Evolutionary conservation across 495 filamentous ascomycete genomes (phyloP), one percentile per base, ranked within the genome.

Genomic region (Acidomyces sp.): DNA sequence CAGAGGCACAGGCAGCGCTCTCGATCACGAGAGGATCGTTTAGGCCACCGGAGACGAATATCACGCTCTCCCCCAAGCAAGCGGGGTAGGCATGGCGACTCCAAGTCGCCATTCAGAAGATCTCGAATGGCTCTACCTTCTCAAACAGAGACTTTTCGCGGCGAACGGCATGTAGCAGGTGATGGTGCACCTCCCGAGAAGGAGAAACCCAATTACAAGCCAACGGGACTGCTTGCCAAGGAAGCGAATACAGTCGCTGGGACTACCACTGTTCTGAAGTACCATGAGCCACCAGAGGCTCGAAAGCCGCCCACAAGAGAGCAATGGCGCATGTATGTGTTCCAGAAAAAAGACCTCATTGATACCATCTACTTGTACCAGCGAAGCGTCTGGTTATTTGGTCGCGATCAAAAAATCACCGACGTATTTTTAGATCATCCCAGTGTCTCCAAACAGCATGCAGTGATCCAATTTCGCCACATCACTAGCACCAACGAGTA

Each of bases 391-490:
- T 99, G 90, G 90, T 63, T 99, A 22, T 62, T 95, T 6, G 90
- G 90, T 0, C 63, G 88, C 26, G 88, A 95, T 47, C 43, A 67
- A 28, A 57, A 74, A 6, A 77, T 97, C 19, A 86, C 81, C 4
- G 90, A 97, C 54, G 69, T 93, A 25, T 65, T 75, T 4, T 72
- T 86, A 19, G 86, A 92, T 49, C 86, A 97, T 55, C 87, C 86
- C 17, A 94, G 85, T 55, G 78, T 81, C 55, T 87, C 81, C 42
- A 87, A 86, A 55, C 90, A 97, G 61, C 90, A 97, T 61, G 92
- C 90, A 3, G 92, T 85, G 19, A 67, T 97, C 24, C 90, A 97
- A 58, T 97, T 96, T 52, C 74, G 92, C 30, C 79, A 82, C 56
- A 72, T 82, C 16, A 78, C 79, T 49, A 86, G 80, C 60, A 71